Evolutionary conservation across 2,329 filamentous ascomycete genomes (phyloP), one percentile per base, ranked within the genome.

Genomic region (Chaetoscypha palmicola): DNA sequence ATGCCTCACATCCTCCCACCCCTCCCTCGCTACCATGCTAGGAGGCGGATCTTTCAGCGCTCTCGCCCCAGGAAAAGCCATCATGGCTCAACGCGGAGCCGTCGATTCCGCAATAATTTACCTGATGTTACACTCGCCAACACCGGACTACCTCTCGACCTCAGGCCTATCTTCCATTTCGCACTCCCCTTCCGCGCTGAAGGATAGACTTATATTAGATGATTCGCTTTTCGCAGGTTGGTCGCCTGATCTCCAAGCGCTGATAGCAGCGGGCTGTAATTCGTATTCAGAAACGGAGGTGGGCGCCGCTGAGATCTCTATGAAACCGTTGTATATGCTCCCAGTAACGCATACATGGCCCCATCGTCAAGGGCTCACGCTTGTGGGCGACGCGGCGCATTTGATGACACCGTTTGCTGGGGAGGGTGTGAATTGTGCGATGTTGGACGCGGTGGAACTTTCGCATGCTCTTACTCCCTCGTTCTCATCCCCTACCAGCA

Each of bases 361-460:
- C 5, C 46, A 51, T n/a, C 37, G 17, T 16, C 14, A 14, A 1
- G 68, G 69, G 1, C 57, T 70, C 4, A 71, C 72, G 2, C 56
- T 76, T 8, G 52, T 74, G 3, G 73, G 73, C 1, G 71, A 75
- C 53, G 68, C 71, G 2, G 71, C 71, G 5, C 70, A 74, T 55
- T 45, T 73, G 3, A 69, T 71, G 65, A 67, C 67, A 1, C 67
- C 68, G 0, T 70, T 68, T 47, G 66, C 65, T 0, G 71, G 72
- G 2, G 69, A 69, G 20, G 71, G 71, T 1, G 71, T 73, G 11
- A 73, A 74, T 51, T 52, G 65, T 2, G 68, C 65, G 2, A 67
- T 74, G 65, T 56, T 58, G 8, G 70, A 74, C 58, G 62, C 68
- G 2, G 43, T 70, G 24, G 56, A 67, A 8, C 57, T 75, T 5